Percentiles rank a stretch among this genome's conserved stretches.
Evolutionary conservation across 352 stramenopile species (phyloP).

Genomic region (Globisporangium paroecandrum): DNA sequence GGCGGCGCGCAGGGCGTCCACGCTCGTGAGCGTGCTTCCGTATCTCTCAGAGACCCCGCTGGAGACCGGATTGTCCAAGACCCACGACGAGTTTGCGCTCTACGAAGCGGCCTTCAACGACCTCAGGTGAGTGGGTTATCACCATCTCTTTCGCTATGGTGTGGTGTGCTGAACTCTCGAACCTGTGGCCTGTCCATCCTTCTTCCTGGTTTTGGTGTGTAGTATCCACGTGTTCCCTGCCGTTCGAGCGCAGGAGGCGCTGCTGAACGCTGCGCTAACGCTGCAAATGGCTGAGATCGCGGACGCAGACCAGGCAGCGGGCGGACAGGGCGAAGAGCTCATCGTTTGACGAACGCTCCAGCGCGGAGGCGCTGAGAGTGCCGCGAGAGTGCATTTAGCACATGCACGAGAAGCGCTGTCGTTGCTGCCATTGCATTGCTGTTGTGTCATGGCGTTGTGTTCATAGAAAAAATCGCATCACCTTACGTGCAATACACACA

Average conservation of each 20-base stretch:
- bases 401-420: too few relatives aligned
- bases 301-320: neutral
- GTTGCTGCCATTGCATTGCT: neutral
- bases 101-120: conserved; percentile 84
- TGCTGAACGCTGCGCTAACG: conserved; percentile 11
- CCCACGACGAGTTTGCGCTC: conserved; percentile 47
- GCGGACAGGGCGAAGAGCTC: conserved; percentile 9
- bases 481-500: too few relatives aligned
- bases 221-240: conserved; percentile 21
- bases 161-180: too few relatives aligned
- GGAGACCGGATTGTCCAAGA: conserved; percentile 33
- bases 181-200: neutral
- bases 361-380: too few relatives aligned
- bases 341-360: neutral
- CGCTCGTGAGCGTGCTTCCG: conserved; percentile 49
- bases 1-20: conserved; percentile 32
- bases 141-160: neutral
- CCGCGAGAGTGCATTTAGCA: too few relatives aligned
- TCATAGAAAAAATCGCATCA: neutral
- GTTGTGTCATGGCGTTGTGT: too few relatives aligned
- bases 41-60: conserved; percentile 49
- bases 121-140: conserved; percentile 27
- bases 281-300: conserved; percentile 13
- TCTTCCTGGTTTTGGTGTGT: neutral
- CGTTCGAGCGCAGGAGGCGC: neutral